Conservation (phyloP, 768 basidiomycete genomes). For the Coprinellus micaceus region DNA sequence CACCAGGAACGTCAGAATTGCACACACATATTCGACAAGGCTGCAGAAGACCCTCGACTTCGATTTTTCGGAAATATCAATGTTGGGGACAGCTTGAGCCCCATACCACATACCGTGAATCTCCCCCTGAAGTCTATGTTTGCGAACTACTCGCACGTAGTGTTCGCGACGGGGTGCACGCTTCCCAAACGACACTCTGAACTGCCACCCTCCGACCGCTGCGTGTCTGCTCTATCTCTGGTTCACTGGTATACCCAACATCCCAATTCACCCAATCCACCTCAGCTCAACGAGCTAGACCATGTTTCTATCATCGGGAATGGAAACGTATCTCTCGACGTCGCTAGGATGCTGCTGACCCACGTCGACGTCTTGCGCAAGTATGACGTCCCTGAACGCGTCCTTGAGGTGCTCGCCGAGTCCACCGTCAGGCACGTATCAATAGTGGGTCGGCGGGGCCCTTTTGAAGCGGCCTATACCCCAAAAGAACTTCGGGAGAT, state of each 20-base stretch:
- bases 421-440: constrained; percentile 73
- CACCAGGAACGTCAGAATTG: constrained; percentile 66
- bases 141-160: constrained; percentile 75
- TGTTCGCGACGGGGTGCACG: constrained; percentile 85
- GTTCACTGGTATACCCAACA: constrained; percentile 98
- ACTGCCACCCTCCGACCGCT: constrained; percentile 41
- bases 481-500: constrained; percentile 92
- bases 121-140: constrained; percentile 62
- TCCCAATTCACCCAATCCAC: constrained; percentile 58
- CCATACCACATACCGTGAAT: constrained; percentile 49
- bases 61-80: constrained; percentile 91
- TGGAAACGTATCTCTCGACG: constrained; percentile 92
- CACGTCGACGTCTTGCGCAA: constrained; percentile 53
- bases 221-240: constrained; percentile 75
- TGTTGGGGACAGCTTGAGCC: constrained; percentile 34
- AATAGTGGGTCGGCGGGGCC: constrained; percentile 83
- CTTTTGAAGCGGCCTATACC: constrained; percentile 85
- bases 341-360: constrained; percentile 86
- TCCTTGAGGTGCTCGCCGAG: constrained; percentile 60
- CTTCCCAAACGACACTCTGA: constrained; percentile 56
- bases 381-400: constrained; percentile 77
- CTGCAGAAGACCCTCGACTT: constrained; percentile 76
- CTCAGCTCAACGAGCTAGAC: constrained; percentile 57
- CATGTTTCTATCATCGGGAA: constrained; percentile 89
- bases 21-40: constrained; percentile 87